Conservation (phyloP, 148 eudicot species). For the Spergularia marina region DNA sequence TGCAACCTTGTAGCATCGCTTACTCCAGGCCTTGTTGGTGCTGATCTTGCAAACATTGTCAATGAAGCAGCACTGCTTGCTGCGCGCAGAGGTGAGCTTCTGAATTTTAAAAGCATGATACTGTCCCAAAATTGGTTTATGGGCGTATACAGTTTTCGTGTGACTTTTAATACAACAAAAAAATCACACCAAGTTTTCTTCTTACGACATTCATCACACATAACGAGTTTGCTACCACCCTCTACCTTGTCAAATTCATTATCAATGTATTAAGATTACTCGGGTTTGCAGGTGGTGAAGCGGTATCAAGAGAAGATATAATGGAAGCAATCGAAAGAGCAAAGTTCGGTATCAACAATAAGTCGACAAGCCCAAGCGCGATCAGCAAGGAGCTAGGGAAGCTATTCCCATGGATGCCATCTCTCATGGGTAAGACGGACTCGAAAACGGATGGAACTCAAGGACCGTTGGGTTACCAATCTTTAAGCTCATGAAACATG, state of each 20-base stretch:
- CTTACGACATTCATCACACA: no score
- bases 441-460: conserved; percentile 34
- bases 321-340: conserved; percentile 96
- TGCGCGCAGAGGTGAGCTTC: conserved; percentile 79
- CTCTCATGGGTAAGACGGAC: conserved; percentile 49
- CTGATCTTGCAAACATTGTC: conserved; percentile 93
- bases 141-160: background rate
- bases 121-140: background rate
- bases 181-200: no score
- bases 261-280: background rate
- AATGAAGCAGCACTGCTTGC: conserved; percentile 96
- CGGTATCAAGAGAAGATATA: conserved; percentile 81
- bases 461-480: conserved; percentile 78
- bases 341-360: conserved; percentile 72
- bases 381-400: conserved; percentile 72
- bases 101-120: background rate
- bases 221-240: background rate
- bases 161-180: no score
- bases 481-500: conserved; percentile 53
- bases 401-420: conserved; percentile 89
- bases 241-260: background rate
- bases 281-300: conserved; percentile 53
- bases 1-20: conserved; percentile 83
- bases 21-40: conserved; percentile 92
- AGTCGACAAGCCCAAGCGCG: conserved; percentile 32